A percentile compares a stretch with the other conserved stretches of the same genome.
phyloP scores from a whole-genome alignment of 192 early-diverging fungal species.

The Allomyces javanicus region DNA sequence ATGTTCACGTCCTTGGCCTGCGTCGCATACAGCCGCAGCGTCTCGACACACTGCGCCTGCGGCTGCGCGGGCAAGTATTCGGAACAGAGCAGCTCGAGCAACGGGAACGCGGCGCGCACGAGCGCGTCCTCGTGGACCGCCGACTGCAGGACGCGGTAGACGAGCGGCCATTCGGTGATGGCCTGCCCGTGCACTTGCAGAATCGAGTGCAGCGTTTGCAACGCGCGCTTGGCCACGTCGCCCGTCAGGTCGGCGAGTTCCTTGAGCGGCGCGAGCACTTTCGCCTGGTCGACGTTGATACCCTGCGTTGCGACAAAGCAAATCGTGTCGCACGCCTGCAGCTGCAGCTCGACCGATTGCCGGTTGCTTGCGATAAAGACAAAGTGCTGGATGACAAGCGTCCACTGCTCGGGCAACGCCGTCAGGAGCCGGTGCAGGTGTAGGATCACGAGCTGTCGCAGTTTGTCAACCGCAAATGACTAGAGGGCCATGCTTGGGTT shows the following conservation, averaged over 20 bases:
- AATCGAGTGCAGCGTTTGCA: slow-evolving; percentile 6
- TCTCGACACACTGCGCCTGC: slow-evolving; percentile 55
- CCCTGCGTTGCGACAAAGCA: not conserved
- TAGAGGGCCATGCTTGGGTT: not conserved
- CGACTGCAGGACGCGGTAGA: not conserved
- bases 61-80: slow-evolving; percentile 76
- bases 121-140: slow-evolving; percentile 8
- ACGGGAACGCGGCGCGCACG: slow-evolving; percentile 73
- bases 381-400: not conserved
- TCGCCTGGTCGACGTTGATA: not conserved
- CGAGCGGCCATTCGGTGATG: not conserved
- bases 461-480: slow-evolving; percentile 56
- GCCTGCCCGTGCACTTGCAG: not conserved
- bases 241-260: not conserved
- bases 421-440: slow-evolving; percentile 1
- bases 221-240: not conserved
- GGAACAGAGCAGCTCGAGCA: slow-evolving; percentile 81
- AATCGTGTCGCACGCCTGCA: not conserved
- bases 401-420: not conserved
- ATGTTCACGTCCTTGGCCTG: slow-evolving; percentile 87
- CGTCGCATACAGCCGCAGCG: slow-evolving; percentile 55
- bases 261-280: not conserved
- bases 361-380: not conserved
- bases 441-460: slow-evolving; percentile 10
- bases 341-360: not conserved